Percentiles rank a stretch among this genome's conserved stretches.
Evolutionary conservation across 768 basidiomycete species (phyloP).

Genomic region (Amanita inopinata): DNA sequence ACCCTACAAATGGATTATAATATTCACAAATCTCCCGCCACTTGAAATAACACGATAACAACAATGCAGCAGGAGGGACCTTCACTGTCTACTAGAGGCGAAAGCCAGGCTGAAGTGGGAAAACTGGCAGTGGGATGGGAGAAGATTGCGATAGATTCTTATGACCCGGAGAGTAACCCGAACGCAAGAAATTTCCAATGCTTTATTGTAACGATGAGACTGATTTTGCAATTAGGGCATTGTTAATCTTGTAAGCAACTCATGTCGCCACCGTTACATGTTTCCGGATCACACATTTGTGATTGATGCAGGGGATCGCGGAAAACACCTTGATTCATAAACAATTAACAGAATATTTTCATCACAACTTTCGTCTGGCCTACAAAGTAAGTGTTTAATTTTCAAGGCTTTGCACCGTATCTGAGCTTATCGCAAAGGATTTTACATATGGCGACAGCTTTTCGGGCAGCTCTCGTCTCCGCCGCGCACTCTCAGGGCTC

Average conservation of each 20-base stretch:
- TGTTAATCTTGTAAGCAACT: not conserved
- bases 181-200: not conserved
- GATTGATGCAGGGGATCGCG: conserved; percentile 11
- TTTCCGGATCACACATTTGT: not conserved
- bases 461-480: conserved; percentile 10
- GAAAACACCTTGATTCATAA: conserved; percentile 14
- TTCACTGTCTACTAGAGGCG: not conserved
- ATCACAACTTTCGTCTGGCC: conserved; percentile 8
- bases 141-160: not conserved
- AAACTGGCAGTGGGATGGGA: not conserved
- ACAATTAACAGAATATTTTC: conserved; percentile 12
- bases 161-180: not conserved
- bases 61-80: not conserved
- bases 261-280: not conserved
- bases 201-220: not conserved
- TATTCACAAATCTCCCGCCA: too few species aligned
- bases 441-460: conserved; percentile 14
- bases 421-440: conserved; percentile 10
- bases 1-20: too few species aligned
- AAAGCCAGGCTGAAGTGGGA: not conserved
- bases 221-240: not conserved
- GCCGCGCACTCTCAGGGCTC: conserved; percentile 10
- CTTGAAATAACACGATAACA: too few species aligned
- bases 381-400: conserved; percentile 7
- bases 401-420: not conserved